phyloP scores from a whole-genome alignment of 164 flowering plant species.

The Amborella trichopoda region DNA sequence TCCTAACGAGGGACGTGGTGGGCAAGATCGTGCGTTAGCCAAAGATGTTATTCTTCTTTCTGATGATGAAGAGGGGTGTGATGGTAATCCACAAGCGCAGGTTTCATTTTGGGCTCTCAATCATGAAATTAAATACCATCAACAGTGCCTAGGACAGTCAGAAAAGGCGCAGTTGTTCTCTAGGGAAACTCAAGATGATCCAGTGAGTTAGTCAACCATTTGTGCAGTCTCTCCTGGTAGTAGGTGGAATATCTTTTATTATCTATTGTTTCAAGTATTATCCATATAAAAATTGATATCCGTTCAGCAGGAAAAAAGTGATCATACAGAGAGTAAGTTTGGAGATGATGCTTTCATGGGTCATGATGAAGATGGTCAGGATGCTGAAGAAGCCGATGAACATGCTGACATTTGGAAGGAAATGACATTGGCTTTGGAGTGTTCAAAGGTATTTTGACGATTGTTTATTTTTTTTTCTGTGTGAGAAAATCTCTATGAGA shows the following conservation, averaged over 20 bases:
- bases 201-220: neutral
- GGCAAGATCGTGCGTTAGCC: neutral
- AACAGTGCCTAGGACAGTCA: neutral
- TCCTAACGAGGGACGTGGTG: neutral
- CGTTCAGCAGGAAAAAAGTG: neutral
- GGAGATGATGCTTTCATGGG: conserved; percentile 6
- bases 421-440: conserved; percentile 55
- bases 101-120: neutral
- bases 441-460: conserved; percentile 47
- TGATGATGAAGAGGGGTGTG: conserved; percentile 29
- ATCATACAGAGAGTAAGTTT: conserved; percentile 1
- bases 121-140: neutral
- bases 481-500: neutral
- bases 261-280: no score
- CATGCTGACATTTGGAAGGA: conserved; percentile 67
- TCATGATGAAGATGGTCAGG: conserved; percentile 4
- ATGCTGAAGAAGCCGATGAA: conserved; percentile 33
- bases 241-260: no score
- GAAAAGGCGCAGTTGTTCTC: neutral
- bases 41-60: conserved; percentile 28
- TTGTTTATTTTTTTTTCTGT: neutral
- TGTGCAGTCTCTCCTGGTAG: no score
- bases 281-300: neutral
- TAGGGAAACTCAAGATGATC: conserved; percentile 1
- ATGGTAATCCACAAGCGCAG: neutral